Conservation (phyloP, 345 rosid species). For the Bretschneidera sinensis region DNA sequence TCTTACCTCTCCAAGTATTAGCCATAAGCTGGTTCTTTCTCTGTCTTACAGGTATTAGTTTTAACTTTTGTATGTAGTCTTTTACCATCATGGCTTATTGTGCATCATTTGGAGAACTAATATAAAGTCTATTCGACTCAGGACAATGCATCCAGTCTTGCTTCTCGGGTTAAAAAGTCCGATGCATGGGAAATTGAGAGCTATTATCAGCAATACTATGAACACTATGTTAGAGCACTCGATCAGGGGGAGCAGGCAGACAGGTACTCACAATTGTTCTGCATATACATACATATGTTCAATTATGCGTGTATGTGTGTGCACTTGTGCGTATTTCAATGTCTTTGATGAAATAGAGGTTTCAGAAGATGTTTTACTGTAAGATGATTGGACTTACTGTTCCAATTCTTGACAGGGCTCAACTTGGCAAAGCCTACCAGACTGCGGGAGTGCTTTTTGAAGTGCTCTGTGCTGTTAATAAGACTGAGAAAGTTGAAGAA, state of each 20-base stretch:
- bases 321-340: not conserved
- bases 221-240: constrained; percentile 83
- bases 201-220: constrained; percentile 90
- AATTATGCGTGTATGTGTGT: not conserved
- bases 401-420: constrained; percentile 59
- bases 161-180: constrained; percentile 87
- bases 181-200: constrained; percentile 95
- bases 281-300: not conserved
- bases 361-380: not conserved
- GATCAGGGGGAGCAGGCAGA: constrained; percentile 97
- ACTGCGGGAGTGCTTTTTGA: constrained; percentile 98
- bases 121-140: constrained; percentile 20
- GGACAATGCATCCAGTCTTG: constrained; percentile 96
- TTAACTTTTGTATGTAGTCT: not conserved
- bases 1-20: too few relatives aligned
- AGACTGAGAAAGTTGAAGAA: constrained; percentile 97
- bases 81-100: not conserved
- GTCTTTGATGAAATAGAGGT: not conserved
- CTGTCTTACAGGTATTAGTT: too few relatives aligned
- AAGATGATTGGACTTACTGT: not conserved
- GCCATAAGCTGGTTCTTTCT: too few relatives aligned
- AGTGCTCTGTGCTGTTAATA: constrained; percentile 96
- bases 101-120: constrained; percentile 7
- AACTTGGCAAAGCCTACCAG: constrained; percentile 97
- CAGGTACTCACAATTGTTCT: constrained; percentile 41